Evolutionary conservation across 371 early-diverging fungal species (phyloP).

Genomic region (Saksenaea oblongispora): DNA sequence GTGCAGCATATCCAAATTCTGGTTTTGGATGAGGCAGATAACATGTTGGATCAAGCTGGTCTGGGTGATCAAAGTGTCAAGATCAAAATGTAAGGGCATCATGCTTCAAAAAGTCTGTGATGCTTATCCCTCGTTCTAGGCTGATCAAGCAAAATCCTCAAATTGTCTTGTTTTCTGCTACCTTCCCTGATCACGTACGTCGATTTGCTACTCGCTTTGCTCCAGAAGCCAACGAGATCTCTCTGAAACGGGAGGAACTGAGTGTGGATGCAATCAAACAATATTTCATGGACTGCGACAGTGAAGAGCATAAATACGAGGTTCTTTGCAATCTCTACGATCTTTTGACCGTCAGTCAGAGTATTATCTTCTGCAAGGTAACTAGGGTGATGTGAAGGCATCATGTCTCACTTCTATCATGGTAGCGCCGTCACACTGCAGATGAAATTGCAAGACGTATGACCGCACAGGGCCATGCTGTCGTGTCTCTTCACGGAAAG

Average conservation of each 20-base stretch:
- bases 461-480: constrained; percentile 83
- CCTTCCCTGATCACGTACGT: constrained; percentile 85
- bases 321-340: constrained; percentile 87
- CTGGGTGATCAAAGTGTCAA: constrained; percentile 85
- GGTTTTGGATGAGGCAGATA: constrained; percentile 95
- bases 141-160: constrained; percentile 72
- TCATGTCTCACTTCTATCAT: neutral
- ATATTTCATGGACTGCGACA: constrained; percentile 93
- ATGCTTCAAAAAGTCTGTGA: neutral
- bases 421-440: constrained; percentile 76
- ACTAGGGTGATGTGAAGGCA: neutral
- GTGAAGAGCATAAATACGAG: constrained; percentile 79
- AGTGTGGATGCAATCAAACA: constrained; percentile 96
- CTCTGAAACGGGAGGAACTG: constrained; percentile 85
- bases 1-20: constrained; percentile 67
- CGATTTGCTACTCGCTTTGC: constrained; percentile 79
- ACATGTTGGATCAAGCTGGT: constrained; percentile 89
- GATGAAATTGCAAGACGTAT: constrained; percentile 79
- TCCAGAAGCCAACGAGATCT: constrained; percentile 85
- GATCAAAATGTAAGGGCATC: constrained; percentile 64
- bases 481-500: constrained; percentile 90
- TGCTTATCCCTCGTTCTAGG: constrained; percentile 25
- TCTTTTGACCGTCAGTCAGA: constrained; percentile 93
- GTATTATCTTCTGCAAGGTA: constrained; percentile 95
- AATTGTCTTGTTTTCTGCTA: constrained; percentile 95